These are phyloP conservation scores for Neopestalotiopsis clavispora DNA, from an alignment of 2,329 filamentous ascomycete genomes.

Conservation along the genomic window DNA sequence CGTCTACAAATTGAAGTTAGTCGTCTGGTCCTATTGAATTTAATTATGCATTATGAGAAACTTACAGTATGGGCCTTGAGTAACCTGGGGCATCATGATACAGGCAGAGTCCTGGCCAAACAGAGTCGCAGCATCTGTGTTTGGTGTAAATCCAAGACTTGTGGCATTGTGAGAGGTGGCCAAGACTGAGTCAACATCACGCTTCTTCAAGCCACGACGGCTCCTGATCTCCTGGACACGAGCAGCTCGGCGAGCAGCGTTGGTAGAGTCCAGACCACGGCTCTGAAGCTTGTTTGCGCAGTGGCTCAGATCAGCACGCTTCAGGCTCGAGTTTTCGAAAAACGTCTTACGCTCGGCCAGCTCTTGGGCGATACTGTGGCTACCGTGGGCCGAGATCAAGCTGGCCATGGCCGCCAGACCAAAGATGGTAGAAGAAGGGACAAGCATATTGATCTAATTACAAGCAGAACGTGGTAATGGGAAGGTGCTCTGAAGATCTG, in stretches of 20 bases:
- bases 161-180: neutral
- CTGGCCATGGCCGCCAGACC: neutral
- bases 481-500: too few species aligned
- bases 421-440: neutral
- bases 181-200: neutral
- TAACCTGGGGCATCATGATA: slow-evolving; percentile 55
- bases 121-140: slow-evolving; percentile 40
- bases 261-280: neutral
- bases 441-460: neutral
- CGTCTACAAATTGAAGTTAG: slow-evolving; percentile 33
- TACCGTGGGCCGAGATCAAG: slow-evolving; percentile 40
- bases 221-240: neutral
- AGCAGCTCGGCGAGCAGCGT: slow-evolving; percentile 6
- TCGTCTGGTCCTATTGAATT: too few species aligned
- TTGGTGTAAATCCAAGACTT: slow-evolving; percentile 30
- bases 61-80: slow-evolving; percentile 57
- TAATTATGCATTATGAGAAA: too few species aligned
- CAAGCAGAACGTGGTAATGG: too few species aligned
- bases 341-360: neutral
- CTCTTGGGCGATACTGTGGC: slow-evolving; percentile 41
- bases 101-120: slow-evolving; percentile 52
- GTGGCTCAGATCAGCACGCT: neutral
- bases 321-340: neutral
- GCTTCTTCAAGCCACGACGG: slow-evolving; percentile 37
- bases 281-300: slow-evolving; percentile 57